Evolutionary conservation across 495 filamentous ascomycete genomes (phyloP).

Genomic region (Neurospora sp.): DNA sequence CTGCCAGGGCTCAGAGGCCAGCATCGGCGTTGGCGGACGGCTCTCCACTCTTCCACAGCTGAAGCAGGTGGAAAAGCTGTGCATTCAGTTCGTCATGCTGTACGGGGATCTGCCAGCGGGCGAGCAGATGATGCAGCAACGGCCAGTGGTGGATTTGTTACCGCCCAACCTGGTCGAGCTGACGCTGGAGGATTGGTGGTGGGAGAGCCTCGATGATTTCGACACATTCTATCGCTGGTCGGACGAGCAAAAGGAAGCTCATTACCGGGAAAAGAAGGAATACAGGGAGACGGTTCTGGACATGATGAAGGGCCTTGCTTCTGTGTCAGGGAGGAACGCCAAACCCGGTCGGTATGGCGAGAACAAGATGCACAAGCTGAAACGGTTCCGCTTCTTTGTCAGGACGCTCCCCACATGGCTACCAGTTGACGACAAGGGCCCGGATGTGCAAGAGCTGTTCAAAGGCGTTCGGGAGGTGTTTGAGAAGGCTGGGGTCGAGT

Average conservation of each 20-base stretch:
- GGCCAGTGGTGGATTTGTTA: constrained; percentile 13
- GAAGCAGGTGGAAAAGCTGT: constrained; percentile 12
- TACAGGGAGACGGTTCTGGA: constrained; percentile 15
- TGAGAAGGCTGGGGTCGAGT: constrained; percentile 14
- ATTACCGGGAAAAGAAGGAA: constrained; percentile 11
- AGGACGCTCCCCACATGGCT: constrained; percentile 23
- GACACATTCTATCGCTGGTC: constrained; percentile 12
- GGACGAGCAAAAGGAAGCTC: constrained; percentile 4
- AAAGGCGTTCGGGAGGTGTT: constrained; percentile 7
- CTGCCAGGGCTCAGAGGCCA: constrained; percentile 6
- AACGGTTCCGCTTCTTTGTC: constrained; percentile 15
- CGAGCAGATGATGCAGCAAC: constrained; percentile 1
- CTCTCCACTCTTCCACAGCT: constrained; percentile 14
- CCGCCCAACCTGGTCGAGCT: constrained; percentile 23
- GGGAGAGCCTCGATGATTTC: constrained; percentile 9
- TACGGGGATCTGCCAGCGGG: constrained; percentile 10
- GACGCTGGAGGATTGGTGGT: constrained; percentile 26
- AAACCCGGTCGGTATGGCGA: not conserved
- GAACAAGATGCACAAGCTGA: constrained; percentile 4
- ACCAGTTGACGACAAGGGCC: constrained; percentile 4
- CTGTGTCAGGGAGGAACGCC: not conserved
- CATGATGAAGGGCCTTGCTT: constrained; percentile 15
- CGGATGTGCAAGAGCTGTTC: constrained; percentile 3
- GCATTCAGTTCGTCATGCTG: constrained; percentile 18
- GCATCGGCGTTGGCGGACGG: constrained; percentile 19